phyloP scores from a whole-genome alignment of 1,284 basidiomycete species.

The Mycocalia duriaeana region DNA sequence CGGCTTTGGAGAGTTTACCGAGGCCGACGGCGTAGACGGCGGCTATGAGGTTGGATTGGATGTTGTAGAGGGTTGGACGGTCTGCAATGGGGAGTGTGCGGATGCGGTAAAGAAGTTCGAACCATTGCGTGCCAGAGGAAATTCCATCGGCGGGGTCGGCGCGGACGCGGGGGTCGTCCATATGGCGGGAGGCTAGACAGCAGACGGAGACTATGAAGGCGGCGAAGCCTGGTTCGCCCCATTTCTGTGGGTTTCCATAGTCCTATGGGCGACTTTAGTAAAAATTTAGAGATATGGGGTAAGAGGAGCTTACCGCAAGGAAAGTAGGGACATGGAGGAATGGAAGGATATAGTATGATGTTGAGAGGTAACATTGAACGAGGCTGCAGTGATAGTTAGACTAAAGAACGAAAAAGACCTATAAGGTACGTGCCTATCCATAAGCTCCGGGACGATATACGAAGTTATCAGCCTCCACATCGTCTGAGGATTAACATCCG shows the following conservation, averaged over 20 bases:
- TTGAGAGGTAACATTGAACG: conserved; percentile 79
- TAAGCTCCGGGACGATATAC: conserved; percentile 77
- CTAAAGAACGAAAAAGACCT: conserved; percentile 4
- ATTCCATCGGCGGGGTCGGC: conserved; percentile 75
- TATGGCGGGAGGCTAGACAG: conserved; percentile 83
- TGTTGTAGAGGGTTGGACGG: conserved; percentile 82
- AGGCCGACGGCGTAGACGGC: conserved; percentile 86
- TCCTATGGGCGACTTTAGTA: conserved; percentile 42
- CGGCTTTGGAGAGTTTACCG: conserved; percentile 82
- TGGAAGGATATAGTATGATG: conserved; percentile 86
- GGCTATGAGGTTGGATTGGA: conserved; percentile 82
- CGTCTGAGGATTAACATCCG: conserved; percentile 75
- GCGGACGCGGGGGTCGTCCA: conserved; percentile 84
- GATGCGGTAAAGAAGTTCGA: conserved; percentile 79
- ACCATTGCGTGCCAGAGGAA: conserved; percentile 86
- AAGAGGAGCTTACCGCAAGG: conserved; percentile 54
- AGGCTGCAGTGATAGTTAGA: conserved; percentile 38
- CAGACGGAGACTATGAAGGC: conserved; percentile 87
- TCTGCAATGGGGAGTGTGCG: conserved; percentile 85
- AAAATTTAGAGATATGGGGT: conserved; percentile 1
- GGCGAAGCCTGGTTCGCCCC: conserved; percentile 89
- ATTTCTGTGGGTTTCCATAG: conserved; percentile 87
- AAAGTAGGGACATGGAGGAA: conserved; percentile 89
- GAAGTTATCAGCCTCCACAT: conserved; percentile 74
- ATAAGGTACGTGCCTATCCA: conserved; percentile 64